Evolutionary conservation across 192 early-diverging fungal genomes (phyloP).

Genomic region (Pilaira anomala): DNA sequence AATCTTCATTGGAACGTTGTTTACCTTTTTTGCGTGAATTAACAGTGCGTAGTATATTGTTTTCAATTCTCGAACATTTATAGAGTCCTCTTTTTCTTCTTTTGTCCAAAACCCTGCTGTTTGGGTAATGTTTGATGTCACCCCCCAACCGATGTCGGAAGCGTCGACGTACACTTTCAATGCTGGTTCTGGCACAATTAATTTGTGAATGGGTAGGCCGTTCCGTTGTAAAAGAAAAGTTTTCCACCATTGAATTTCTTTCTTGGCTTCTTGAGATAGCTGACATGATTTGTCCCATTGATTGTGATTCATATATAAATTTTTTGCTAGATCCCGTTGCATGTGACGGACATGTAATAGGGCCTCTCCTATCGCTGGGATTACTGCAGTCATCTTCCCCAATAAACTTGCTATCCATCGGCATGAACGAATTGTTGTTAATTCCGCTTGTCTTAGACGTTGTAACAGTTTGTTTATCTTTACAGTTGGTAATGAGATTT

Average conservation of each 20-base stretch:
- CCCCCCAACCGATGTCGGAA: slow-evolving; percentile 24
- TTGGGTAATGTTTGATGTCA: background rate
- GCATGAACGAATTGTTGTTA: background rate
- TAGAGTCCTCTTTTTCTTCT: slow-evolving; percentile 1
- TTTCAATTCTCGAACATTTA: slow-evolving; percentile 14
- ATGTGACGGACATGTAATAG: slow-evolving; percentile 5
- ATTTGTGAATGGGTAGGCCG: slow-evolving; percentile 12
- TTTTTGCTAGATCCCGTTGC: slow-evolving; percentile 1
- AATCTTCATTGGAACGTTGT: background rate
- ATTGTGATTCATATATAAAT: background rate
- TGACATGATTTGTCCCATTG: slow-evolving; percentile 1
- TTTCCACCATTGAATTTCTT: slow-evolving; percentile 14
- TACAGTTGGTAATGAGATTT: background rate
- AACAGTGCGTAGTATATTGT: background rate
- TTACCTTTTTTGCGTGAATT: slow-evolving; percentile 3
- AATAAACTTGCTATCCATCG: slow-evolving; percentile 15
- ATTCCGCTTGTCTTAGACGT: background rate
- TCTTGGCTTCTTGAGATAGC: background rate
- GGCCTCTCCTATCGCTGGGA: slow-evolving; percentile 15
- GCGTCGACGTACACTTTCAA: slow-evolving; percentile 16
- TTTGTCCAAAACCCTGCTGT: slow-evolving; percentile 12
- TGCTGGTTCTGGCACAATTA: background rate
- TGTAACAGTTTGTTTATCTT: background rate
- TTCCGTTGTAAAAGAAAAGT: background rate
- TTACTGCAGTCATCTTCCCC: slow-evolving; percentile 15